phyloP scores from a whole-genome alignment of 108 stramenopile species.

The Skeletonema costatum region DNA sequence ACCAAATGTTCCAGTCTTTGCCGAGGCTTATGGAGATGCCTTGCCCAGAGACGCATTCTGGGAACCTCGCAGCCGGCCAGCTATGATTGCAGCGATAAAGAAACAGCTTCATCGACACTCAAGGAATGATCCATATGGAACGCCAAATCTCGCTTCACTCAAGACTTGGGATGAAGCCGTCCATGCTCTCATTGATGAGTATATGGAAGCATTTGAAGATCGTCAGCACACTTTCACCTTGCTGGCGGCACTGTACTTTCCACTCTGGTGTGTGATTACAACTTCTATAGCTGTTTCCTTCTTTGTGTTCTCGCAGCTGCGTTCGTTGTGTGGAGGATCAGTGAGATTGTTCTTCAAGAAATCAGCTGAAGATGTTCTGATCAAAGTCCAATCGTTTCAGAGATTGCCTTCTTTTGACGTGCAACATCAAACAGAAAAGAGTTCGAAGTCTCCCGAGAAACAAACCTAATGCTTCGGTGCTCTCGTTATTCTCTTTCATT shows the following conservation, averaged over 20 bases:
- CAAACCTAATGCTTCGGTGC: not conserved
- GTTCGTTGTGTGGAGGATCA: constrained; percentile 47
- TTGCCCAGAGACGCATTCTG: constrained; percentile 57
- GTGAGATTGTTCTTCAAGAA: constrained; percentile 44
- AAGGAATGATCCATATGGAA: constrained; percentile 14
- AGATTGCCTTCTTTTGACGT: constrained; percentile 33
- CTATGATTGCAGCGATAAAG: constrained; percentile 42
- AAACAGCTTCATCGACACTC: constrained; percentile 43
- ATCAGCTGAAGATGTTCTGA: constrained; percentile 34
- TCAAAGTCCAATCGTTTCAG: constrained; percentile 44
- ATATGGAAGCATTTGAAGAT: constrained; percentile 36
- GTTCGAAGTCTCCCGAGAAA: constrained; percentile 6
- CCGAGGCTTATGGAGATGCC: constrained; percentile 49
- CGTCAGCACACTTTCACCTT: constrained; percentile 47
- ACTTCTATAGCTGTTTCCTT: constrained; percentile 24
- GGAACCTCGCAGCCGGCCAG: constrained; percentile 29
- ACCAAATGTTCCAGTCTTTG: constrained; percentile 52
- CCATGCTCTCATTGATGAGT: constrained; percentile 34
- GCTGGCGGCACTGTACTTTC: constrained; percentile 32
- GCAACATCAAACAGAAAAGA: constrained; percentile 15
- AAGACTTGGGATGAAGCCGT: constrained; percentile 54
- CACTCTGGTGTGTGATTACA: constrained; percentile 43
- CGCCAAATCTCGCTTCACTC: constrained; percentile 42
- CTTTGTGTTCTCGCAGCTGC: constrained; percentile 36
- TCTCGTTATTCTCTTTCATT: not conserved